These are phyloP conservation scores for Pistacia integerrima DNA, from an alignment of 345 rosid species.

Conservation along the genomic window DNA sequence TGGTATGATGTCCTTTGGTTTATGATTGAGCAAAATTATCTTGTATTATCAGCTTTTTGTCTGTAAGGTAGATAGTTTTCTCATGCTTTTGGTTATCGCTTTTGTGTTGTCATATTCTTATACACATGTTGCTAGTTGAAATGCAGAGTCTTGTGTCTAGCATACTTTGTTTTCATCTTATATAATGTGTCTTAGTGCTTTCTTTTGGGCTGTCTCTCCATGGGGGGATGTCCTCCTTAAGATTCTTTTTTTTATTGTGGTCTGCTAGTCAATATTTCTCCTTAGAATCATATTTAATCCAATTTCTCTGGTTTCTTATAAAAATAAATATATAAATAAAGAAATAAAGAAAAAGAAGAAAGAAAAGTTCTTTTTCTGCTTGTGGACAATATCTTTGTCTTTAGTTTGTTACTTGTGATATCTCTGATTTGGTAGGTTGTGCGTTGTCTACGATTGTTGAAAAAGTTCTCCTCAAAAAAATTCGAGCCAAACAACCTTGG, in stretches of 20 bases:
- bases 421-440: conserved; percentile 54
- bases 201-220: too few relatives aligned
- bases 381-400: background rate
- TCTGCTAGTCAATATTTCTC: too few relatives aligned
- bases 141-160: background rate
- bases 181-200: background rate
- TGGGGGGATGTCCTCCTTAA: too few relatives aligned
- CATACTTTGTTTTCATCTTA: conserved; percentile 1
- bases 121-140: background rate
- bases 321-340: too few relatives aligned
- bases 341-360: too few relatives aligned
- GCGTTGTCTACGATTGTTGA: conserved; percentile 64
- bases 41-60: conserved; percentile 1
- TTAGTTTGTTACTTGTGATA: conserved; percentile 12
- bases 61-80: conserved; percentile 13
- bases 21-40: background rate
- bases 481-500: conserved; percentile 38
- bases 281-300: too few relatives aligned
- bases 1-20: background rate
- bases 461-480: conserved; percentile 42
- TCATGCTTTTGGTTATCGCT: conserved; percentile 12
- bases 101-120: conserved; percentile 4
- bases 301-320: too few relatives aligned
- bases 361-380: background rate
- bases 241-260: too few relatives aligned